Base-by-base conservation (phyloP, 768 basidiomycete species). In the Suillus plorans region DNA sequence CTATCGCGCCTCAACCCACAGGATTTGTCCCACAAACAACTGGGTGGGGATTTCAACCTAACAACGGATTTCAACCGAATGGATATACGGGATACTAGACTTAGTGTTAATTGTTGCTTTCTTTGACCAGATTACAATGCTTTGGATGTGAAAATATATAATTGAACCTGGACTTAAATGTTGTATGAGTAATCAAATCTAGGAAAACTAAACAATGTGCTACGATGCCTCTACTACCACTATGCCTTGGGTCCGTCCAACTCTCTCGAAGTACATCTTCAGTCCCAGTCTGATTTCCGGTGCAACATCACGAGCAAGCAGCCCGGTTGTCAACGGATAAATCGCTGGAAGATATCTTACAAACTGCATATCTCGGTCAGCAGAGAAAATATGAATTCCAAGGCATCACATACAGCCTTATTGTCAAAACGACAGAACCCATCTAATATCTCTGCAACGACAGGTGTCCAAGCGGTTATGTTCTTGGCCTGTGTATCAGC, bases 401-500 rank as follows among this genome's bases (percentile, higher is more conserved):
- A 13, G 42, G n/a, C 20, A 18, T 44, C 7, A 79, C 96, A 78
- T 72, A 98, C 97, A 44, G 92, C 89, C 73, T 91, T 94, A 69
- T 94, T 90, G 71, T 98, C 95, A 68, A 98, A 93, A 25, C 85
- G 85, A 74, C 89, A 89, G 73, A 94, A 95, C 8, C 97, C 97
- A 64, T 93, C 89, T 10, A 99, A 72, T 57, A 97, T 92, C 74
- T 98, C 96, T 12, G 89, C 90, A n/a, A 98, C 90, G 37, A 99
- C 97, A n/a, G 97, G 97, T 25, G 94, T 97, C 97, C 97, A 99
- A 0, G 97, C 97, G 16, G 88, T 77, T 64, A 99, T 96, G 74
- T 97, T 99, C 78, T 98, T 94, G 60, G 88, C 88, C 77, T 99
- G 97, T 4, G 89, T 94, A 66, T 99, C 97, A 3, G 89, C 77